Conservation (phyloP, 805 yeast genomes). For the Sugiyamaella boreocaroliniensis region DNA sequence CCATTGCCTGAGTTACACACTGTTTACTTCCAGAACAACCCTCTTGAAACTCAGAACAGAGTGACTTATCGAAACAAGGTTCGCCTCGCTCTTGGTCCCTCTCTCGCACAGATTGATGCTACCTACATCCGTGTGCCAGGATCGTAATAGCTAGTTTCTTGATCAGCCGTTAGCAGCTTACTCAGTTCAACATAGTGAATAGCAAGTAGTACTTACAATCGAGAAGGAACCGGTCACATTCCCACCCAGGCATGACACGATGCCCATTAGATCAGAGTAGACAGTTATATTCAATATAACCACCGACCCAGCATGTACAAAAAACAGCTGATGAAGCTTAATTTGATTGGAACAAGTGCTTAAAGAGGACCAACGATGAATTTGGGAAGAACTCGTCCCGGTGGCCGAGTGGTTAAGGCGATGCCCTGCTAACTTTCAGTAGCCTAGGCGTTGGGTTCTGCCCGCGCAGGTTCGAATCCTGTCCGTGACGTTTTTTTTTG, state of each 20-base stretch:
- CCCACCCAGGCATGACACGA: no score
- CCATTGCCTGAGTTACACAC: slow-evolving; percentile 64
- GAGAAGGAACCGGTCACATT: no score
- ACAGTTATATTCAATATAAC: no score
- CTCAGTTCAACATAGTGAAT: no score
- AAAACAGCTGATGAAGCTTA: no score
- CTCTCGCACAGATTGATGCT: slow-evolving; percentile 83
- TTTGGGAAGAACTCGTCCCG: slow-evolving; percentile 40
- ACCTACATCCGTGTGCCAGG: slow-evolving; percentile 43
- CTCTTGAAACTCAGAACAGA: slow-evolving; percentile 65
- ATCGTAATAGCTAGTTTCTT: no score
- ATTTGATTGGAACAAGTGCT: no score
- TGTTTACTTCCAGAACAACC: slow-evolving; percentile 91
- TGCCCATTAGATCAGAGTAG: no score
- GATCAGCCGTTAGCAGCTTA: no score
- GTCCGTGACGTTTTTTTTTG: slow-evolving; percentile 85
- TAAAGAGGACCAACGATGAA: no score
- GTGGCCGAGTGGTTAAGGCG: slow-evolving; percentile 95
- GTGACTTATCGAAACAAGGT: slow-evolving; percentile 82
- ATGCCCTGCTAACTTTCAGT: slow-evolving; percentile 63
- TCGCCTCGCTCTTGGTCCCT: slow-evolving; percentile 61
- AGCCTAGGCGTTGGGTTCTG: slow-evolving; percentile 74
- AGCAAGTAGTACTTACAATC: no score
- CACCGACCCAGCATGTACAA: no score
- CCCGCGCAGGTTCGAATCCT: slow-evolving; percentile 99